These are phyloP conservation scores for Debaryomyces udenii DNA, from an alignment of 1,139 yeast genomes.

Conservation along the genomic window DNA sequence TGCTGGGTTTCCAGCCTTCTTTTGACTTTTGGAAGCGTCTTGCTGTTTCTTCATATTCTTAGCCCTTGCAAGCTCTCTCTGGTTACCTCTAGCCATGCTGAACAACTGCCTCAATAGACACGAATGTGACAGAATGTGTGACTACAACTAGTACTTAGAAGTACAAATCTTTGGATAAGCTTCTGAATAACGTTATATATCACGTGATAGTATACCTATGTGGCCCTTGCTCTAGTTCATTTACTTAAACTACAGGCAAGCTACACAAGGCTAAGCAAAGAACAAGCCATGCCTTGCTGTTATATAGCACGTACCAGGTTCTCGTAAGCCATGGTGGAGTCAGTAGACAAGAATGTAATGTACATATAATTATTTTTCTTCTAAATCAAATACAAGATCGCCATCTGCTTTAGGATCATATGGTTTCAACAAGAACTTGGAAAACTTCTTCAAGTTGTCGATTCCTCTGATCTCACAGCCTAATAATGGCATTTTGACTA, in stretches of 20 bases:
- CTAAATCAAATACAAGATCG: conserved; percentile 63
- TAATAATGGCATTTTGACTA: conserved; percentile 91
- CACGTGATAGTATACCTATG: too few species aligned
- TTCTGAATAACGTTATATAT: too few species aligned
- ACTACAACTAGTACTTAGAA: too few species aligned
- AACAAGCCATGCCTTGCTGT: too few species aligned
- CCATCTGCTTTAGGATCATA: conserved; percentile 69
- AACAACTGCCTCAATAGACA: conserved; percentile 3
- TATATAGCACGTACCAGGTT: too few species aligned
- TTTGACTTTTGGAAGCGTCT: conserved; percentile 60
- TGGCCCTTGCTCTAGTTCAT: too few species aligned
- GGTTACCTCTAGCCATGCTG: conserved; percentile 92
- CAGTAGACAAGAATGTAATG: background rate
- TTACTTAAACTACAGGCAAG: too few species aligned
- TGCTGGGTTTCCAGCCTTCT: conserved; percentile 79
- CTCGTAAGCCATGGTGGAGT: too few species aligned
- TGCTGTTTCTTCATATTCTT: conserved; percentile 82
- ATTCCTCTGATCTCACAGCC: conserved; percentile 94
- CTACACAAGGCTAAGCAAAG: too few species aligned
- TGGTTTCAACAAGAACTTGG: conserved; percentile 67
- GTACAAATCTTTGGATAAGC: too few species aligned
- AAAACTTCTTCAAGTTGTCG: conserved; percentile 77
- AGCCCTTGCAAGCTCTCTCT: conserved; percentile 90
- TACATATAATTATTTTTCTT: conserved; percentile 43
- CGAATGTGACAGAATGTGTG: background rate